A percentile compares a stretch with the other conserved stretches of the same genome.
Conservation (phyloP, 495 filamentous ascomycete genomes). For the Chaetomium fimeti region DNA sequence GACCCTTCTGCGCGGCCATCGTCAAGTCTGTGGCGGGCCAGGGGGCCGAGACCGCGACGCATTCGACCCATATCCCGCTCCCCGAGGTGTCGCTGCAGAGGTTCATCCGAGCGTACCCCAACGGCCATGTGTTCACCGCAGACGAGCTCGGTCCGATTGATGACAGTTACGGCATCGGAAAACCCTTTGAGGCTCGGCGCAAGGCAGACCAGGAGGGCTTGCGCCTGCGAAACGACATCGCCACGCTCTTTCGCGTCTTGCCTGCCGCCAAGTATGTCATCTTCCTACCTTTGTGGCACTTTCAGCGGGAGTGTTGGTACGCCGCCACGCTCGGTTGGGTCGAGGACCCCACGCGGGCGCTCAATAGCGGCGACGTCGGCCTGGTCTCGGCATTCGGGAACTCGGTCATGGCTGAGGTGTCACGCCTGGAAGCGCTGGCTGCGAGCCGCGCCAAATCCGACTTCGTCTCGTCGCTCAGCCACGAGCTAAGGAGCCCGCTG, state of each 20-base stretch:
- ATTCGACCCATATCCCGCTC: conserved; percentile 28
- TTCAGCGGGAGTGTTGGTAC: conserved; percentile 67
- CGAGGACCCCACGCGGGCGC: conserved; percentile 42
- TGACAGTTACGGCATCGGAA: conserved; percentile 29
- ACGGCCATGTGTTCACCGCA: conserved; percentile 44
- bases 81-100: conserved; percentile 39
- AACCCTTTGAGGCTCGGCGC: conserved; percentile 17
- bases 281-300: conserved; percentile 68
- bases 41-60: conserved; percentile 2
- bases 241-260: conserved; percentile 34
- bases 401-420: conserved; percentile 59
- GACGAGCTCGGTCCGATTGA: conserved; percentile 42
- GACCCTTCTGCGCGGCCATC: conserved; percentile 29
- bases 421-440: conserved; percentile 47
- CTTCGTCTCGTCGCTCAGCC: conserved; percentile 70
- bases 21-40: conserved; percentile 26
- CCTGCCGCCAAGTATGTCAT: conserved; percentile 52
- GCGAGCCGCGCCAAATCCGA: conserved; percentile 59
- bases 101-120: conserved; percentile 41
- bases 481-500: conserved; percentile 75
- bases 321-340: conserved; percentile 67
- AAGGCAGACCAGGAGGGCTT: conserved; percentile 5
- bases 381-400: conserved; percentile 57
- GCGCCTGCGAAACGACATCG: conserved; percentile 21
- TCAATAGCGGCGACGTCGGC: conserved; percentile 47